Evolutionary conservation across 768 basidiomycete genomes (phyloP).

Genomic region (Lactarius pseudohatsudake): DNA sequence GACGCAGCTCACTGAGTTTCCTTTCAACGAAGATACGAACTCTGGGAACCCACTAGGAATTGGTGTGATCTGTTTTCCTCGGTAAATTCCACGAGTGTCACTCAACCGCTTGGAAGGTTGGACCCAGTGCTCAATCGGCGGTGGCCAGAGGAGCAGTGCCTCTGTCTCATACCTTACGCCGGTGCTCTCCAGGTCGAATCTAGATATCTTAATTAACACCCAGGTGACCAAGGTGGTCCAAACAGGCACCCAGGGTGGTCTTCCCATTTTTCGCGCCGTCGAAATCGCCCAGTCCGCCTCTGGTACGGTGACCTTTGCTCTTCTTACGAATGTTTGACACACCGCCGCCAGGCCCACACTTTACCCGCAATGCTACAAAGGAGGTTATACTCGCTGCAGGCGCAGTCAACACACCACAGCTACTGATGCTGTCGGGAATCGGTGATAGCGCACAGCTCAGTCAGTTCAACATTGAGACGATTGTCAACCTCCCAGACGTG

Average conservation of each 20-base stretch:
- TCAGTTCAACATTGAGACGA: slow-evolving; percentile 28
- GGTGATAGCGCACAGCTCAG: slow-evolving; percentile 31
- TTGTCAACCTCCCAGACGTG: slow-evolving; percentile 33
- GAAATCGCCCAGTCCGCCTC: neutral
- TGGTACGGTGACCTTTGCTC: neutral
- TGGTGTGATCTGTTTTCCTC: slow-evolving; percentile 23
- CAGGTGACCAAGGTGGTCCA: slow-evolving; percentile 7
- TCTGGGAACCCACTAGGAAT: slow-evolving; percentile 31
- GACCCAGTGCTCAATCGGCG: neutral
- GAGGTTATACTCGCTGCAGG: slow-evolving; percentile 27
- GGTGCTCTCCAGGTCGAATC: neutral
- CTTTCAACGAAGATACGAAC: slow-evolving; percentile 33
- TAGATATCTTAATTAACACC: neutral
- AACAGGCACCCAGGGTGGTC: neutral
- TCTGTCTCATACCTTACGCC: neutral
- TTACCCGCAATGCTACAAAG: slow-evolving; percentile 21
- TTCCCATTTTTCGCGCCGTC: slow-evolving; percentile 1
- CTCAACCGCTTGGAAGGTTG: neutral
- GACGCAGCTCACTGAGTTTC: slow-evolving; percentile 30
- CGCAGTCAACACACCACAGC: slow-evolving; percentile 26
- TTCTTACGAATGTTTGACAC: neutral
- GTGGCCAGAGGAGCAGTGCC: slow-evolving; percentile 2
- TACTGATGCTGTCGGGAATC: slow-evolving; percentile 36
- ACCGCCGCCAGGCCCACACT: slow-evolving; percentile 8
- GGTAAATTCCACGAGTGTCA: neutral